Evolutionary conservation across 352 stramenopile species (phyloP), one percentile per base, ranked within the genome.

Genomic region (Globisporangium paddicum): DNA sequence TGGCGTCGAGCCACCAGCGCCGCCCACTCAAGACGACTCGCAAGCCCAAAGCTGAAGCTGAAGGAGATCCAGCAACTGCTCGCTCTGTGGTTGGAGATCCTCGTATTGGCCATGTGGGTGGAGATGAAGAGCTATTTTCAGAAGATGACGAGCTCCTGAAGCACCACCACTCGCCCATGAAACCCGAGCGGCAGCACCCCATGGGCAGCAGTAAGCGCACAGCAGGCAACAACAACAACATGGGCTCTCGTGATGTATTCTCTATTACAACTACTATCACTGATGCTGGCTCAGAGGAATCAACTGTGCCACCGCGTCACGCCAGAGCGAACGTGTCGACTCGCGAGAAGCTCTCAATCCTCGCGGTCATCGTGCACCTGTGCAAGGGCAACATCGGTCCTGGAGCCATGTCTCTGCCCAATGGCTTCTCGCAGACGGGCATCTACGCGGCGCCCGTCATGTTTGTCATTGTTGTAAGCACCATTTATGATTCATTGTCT

Each of bases 371-470:
- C 19, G 71, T 93, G 55, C 81, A 93, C 46, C 58, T 93, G 19
- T 67, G 75, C 47, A 93, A 93, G 60, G 82, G 82, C 18, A 90
- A 90, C 61, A 87, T 93, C 28, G 83, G 83, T 0, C 80, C 83
- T 0, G 83, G 81, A 3, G 81, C 83, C 50, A 90, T 93, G 77
- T 90, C 83, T 42, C 69, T 93, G 25, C 83, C 83, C 35, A 86
- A 72, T 30, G 80, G 80, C 6, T 93, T 90, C 63, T 89, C 83
- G 55, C 85, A 87, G 67, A 77, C 79, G 9, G 83, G 81, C 14
- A 71, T 90, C 50, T 77, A 82, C 55, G 77, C 73, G 0, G 81
- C 77, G 5, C 79, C 80, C 0, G 41, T 78, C 48, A 67, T 89
- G 37, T 92, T 90, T 53, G 68, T 89, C 0, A 3, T 82, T 3